Percentiles rank a stretch among this genome's conserved stretches.
Conservation (phyloP, 805 yeast genomes). For the Candida manassasensis region DNA sequence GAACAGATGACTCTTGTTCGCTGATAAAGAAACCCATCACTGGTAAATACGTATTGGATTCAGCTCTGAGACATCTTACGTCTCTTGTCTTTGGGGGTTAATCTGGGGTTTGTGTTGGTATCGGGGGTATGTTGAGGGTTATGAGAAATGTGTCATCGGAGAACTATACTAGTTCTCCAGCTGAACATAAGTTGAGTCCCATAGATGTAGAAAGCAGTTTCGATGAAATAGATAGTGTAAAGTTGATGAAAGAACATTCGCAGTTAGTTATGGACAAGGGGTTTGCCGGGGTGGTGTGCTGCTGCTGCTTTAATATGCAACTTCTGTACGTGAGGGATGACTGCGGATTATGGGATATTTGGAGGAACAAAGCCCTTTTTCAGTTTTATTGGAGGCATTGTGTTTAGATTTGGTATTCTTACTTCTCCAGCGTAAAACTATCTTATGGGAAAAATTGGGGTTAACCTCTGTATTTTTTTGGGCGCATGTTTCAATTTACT, state of each 20-base stretch:
- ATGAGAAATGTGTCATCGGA: neutral
- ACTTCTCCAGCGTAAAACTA: conserved; percentile 50
- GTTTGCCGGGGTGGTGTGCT: conserved; percentile 59
- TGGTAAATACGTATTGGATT: too few relatives aligned
- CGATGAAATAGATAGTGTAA: too few relatives aligned
- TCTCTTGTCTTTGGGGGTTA: too few relatives aligned
- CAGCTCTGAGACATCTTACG: too few relatives aligned
- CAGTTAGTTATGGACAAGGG: conserved; percentile 48
- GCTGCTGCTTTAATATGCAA: conserved; percentile 48
- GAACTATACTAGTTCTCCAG: neutral
- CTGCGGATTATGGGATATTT: conserved; percentile 53
- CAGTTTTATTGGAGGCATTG: conserved; percentile 61
- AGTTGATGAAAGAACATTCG: too few relatives aligned
- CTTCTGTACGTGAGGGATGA: conserved; percentile 65
- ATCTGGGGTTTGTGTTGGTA: too few relatives aligned
- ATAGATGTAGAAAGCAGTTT: neutral
- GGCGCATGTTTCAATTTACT: conserved; percentile 49
- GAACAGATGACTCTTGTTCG: too few relatives aligned
- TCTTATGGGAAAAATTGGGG: conserved; percentile 40
- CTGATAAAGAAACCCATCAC: too few relatives aligned
- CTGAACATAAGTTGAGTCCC: neutral
- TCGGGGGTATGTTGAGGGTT: neutral
- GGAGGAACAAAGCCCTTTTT: conserved; percentile 52
- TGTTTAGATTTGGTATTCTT: conserved; percentile 51
- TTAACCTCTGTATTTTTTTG: conserved; percentile 34